These are phyloP conservation scores for Moringa oleifera DNA, from an alignment of 345 rosid species.

Conservation along the genomic window DNA sequence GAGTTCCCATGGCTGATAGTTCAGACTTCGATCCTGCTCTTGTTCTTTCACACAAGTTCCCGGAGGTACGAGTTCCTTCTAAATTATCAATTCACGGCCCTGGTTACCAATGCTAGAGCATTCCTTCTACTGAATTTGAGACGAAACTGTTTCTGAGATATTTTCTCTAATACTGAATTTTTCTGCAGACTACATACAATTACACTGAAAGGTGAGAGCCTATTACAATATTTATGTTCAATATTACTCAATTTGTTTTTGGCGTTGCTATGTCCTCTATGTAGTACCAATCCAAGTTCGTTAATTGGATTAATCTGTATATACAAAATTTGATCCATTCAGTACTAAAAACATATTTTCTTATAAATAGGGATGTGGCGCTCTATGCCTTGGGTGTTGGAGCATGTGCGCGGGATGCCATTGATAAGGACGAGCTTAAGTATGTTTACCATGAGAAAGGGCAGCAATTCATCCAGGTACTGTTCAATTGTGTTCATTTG, in stretches of 20 bases:
- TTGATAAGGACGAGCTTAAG: slow-evolving; percentile 69
- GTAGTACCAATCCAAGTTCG: not conserved
- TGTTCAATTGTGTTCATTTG: not conserved
- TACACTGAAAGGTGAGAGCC: slow-evolving; percentile 58
- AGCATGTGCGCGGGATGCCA: slow-evolving; percentile 65
- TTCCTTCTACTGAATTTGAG: not conserved
- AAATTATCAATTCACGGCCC: not conserved
- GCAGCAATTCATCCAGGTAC: slow-evolving; percentile 61
- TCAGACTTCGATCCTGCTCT: slow-evolving; percentile 46
- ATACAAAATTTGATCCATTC: not conserved
- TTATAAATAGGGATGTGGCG: slow-evolving; percentile 56
- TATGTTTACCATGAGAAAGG: slow-evolving; percentile 71
- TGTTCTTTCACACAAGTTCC: slow-evolving; percentile 55
- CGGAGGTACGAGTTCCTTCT: slow-evolving; percentile 41
- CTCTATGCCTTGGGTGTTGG: slow-evolving; percentile 86
- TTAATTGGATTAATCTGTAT: not conserved
- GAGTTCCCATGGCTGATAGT: slow-evolving; percentile 28
- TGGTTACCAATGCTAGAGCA: not conserved
- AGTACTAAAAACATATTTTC: no score
- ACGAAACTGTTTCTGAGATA: not conserved
- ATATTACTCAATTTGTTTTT: not conserved
- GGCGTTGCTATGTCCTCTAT: not conserved
- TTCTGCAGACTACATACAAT: slow-evolving; percentile 33
- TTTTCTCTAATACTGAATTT: not conserved
- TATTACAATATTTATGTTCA: not conserved